These are phyloP conservation scores for Coriolopsis trogii DNA, from an alignment of 1,284 basidiomycete genomes.

Conservation along the genomic window DNA sequence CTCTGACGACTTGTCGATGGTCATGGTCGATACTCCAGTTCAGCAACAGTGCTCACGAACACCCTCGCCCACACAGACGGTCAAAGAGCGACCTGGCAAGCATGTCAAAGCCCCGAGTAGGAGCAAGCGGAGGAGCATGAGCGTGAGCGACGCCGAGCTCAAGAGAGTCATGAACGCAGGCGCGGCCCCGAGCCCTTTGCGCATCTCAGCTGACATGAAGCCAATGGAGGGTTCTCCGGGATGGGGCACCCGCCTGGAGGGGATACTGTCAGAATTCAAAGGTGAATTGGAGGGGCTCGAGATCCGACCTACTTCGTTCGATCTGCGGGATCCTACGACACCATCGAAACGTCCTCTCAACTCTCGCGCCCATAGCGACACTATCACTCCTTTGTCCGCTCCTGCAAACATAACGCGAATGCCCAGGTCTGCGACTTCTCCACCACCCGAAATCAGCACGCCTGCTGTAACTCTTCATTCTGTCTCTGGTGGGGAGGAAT, in stretches of 20 bases:
- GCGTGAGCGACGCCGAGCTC: slow-evolving; percentile 68
- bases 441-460: slow-evolving; percentile 25
- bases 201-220: slow-evolving; percentile 32
- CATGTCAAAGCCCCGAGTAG: slow-evolving; percentile 35
- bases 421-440: slow-evolving; percentile 26
- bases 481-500: slow-evolving; percentile 25
- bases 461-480: slow-evolving; percentile 32
- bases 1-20: slow-evolving; percentile 53
- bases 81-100: slow-evolving; percentile 25
- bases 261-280: slow-evolving; percentile 69
- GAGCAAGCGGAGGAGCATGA: slow-evolving; percentile 72
- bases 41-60: slow-evolving; percentile 42
- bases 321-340: slow-evolving; percentile 65
- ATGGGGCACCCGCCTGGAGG: slow-evolving; percentile 56
- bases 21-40: slow-evolving; percentile 47
- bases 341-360: slow-evolving; percentile 46
- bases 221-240: slow-evolving; percentile 33
- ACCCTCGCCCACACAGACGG: slow-evolving; percentile 37
- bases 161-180: slow-evolving; percentile 45
- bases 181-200: slow-evolving; percentile 39
- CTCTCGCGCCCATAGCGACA: slow-evolving; percentile 33
- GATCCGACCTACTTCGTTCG: slow-evolving; percentile 53
- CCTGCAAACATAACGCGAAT: slow-evolving; percentile 23
- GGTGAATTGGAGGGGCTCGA: slow-evolving; percentile 70
- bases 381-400: slow-evolving; percentile 17